These are phyloP conservation scores for Metarhizium guizhouense DNA, from an alignment of 2,329 filamentous ascomycete genomes.

Conservation along the genomic window DNA sequence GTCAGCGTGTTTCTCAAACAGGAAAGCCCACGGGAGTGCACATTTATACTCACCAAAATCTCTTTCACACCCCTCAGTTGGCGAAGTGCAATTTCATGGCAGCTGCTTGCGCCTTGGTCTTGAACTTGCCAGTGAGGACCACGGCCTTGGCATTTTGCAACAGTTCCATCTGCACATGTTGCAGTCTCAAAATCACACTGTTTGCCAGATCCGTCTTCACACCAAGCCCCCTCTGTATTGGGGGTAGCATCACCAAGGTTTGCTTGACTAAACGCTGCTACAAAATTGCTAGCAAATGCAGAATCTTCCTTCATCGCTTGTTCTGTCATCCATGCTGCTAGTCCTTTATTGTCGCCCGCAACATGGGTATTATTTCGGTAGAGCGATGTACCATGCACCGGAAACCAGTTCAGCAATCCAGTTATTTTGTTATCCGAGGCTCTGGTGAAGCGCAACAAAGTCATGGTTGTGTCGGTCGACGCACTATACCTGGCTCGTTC, in stretches of 20 bases:
- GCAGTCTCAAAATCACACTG: slow-evolving; percentile 72
- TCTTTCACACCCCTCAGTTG: slow-evolving; percentile 53
- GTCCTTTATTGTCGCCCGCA: slow-evolving; percentile 90
- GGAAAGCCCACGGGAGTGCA: background rate
- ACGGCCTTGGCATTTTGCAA: slow-evolving; percentile 65
- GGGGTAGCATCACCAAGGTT: slow-evolving; percentile 88
- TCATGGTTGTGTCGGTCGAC: slow-evolving; percentile 52
- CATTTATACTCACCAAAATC: slow-evolving; percentile 24
- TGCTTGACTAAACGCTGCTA: slow-evolving; percentile 86
- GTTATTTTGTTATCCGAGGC: slow-evolving; percentile 66
- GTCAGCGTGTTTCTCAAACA: background rate
- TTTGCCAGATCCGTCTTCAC: slow-evolving; percentile 71
- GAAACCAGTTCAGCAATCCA: slow-evolving; percentile 85
- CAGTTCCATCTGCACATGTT: slow-evolving; percentile 63
- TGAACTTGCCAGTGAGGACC: slow-evolving; percentile 60
- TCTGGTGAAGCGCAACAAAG: slow-evolving; percentile 68
- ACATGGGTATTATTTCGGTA: slow-evolving; percentile 86
- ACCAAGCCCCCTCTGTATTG: slow-evolving; percentile 80
- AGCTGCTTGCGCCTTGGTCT: slow-evolving; percentile 64
- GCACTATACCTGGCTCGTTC: slow-evolving; percentile 62
- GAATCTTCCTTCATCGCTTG: slow-evolving; percentile 48
- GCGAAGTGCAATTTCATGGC: slow-evolving; percentile 66
- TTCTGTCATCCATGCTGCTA: slow-evolving; percentile 80
- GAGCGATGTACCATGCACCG: slow-evolving; percentile 85
- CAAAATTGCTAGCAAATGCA: slow-evolving; percentile 57